Evolutionary conservation across 108 stramenopile species (phyloP), one percentile per base, ranked within the genome.

Genomic region (Nitzschia palea): DNA sequence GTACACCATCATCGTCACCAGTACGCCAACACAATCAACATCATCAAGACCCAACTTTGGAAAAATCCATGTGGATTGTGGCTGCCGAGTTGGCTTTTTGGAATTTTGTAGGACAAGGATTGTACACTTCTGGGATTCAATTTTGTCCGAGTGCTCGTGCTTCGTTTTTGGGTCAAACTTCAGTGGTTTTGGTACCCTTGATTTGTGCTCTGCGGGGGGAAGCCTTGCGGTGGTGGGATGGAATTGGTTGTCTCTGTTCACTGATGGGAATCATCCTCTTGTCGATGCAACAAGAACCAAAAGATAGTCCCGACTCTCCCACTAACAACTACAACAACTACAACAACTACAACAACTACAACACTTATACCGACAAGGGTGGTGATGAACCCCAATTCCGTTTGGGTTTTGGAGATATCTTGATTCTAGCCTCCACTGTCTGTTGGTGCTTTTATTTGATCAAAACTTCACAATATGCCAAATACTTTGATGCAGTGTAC

Each of bases 371-470:
- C 25, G 12, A 64, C 36, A 14, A 52, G 20, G 40, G 27, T 23
- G n/a, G n/a, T n/a, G n/a, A n/a, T n/a, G n/a, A n/a, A n/a, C 29
- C 36, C 12, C n/a, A 55, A 15, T 20, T 44, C 10, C 37, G 2
- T 10, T 10, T 42, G 30, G 37, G 25, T 2, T 14, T 60, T 23
- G 86, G 87, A 25, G 84, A 88, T 70, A 44, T 68, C 12, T 55
- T 79, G 55, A 80, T 83, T 48, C 70, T 88, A 9, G 40, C 66
- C 33, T 80, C 78, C 1, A 84, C 87, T 3, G 35, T 83, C 28
- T 79, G 80, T 31, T 88, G 87, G 87, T 79, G 74, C 5, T 58
- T 63, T 5, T 88, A 85, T 33, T 80, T 88, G 44, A 77, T 80
- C 32, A 69, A 84, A 14, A 78, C 78, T 14, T 70, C 79, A 3